Base-by-base conservation (phyloP, 352 stramenopile species). In the Phytophthora pini region DNA sequence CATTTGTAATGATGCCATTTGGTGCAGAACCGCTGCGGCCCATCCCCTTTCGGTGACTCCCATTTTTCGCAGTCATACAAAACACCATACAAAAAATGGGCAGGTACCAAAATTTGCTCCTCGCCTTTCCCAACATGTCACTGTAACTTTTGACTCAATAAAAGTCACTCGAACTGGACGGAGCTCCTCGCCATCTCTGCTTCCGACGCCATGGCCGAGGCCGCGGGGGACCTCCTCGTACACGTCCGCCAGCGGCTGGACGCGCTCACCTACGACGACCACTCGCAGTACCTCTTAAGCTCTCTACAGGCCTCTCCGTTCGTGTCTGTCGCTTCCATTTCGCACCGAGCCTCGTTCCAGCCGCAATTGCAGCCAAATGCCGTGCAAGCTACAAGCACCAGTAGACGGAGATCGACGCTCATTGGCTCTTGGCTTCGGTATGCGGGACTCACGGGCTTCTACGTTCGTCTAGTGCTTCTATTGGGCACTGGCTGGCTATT, bases 211-310 rank as follows among this genome's bases (percentile, higher is more conserved):
- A 73, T 78, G 62, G 62, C 62, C n/a, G 63, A 70, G 58, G 69
- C 59, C 24, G 43, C 20, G 11, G 51, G 67, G 40, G 72, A 75
- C 39, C 61, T 79, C 54, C 56, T 87, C 52, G 53, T 74, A 49
- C 74, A 87, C 68, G 67, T 87, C 26, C 74, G 77, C 10, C 72
- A 80, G 61, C 77, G 77, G 11, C 63, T 87, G n/a, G 77, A 87
- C 48, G 77, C 77, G 56, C 75, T 87, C 56, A 76, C 71, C 11
- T 82, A 77, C 47, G 77, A 82, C 52, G 70, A 75, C 31, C 71
- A 83, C 52, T 79, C 77, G 46, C 61, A 74, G 52, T 83, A 81
- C 51, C 62, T 85, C 6, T 45, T 81, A 0, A 69, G 71, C 45
- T 80, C 73, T 24, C 53, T 82, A 11, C 74, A 77, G 40, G 45